Conservation (phyloP, 2,329 filamentous ascomycete genomes). For the Monilinia aucupariae region DNA sequence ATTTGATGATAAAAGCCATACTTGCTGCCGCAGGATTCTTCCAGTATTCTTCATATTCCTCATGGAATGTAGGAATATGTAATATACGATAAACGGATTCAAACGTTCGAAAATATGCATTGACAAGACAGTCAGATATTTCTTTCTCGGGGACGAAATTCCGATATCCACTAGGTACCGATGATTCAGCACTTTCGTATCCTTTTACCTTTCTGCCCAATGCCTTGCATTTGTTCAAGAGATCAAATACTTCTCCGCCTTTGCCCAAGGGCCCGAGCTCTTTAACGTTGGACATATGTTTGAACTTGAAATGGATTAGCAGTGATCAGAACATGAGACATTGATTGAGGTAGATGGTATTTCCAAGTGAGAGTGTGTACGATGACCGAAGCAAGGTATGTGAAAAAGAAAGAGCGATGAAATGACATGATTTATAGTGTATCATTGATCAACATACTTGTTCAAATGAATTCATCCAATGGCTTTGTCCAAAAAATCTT, state of each 20-base stretch:
- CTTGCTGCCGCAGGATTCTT: conserved; percentile 22
- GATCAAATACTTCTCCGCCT: conserved; percentile 8
- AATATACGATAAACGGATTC: conserved; percentile 42
- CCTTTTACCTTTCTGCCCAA: conserved; percentile 18
- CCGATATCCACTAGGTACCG: conserved; percentile 10
- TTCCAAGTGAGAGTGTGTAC: not conserved
- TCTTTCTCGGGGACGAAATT: conserved; percentile 17
- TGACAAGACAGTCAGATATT: conserved; percentile 35
- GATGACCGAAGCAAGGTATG: not conserved
- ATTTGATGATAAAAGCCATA: conserved; percentile 19
- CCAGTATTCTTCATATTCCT: conserved; percentile 41
- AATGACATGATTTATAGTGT: not conserved
- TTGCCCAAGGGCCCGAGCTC: conserved; percentile 8
- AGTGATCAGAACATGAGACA: not conserved
- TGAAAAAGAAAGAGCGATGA: not conserved
- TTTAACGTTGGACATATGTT: conserved; percentile 13
- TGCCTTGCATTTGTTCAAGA: conserved; percentile 22
- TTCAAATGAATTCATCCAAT: conserved; percentile 23
- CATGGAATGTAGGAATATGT: conserved; percentile 41
- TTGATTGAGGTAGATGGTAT: not conserved
- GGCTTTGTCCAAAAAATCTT: conserved; percentile 23
- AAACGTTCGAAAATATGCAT: conserved; percentile 40
- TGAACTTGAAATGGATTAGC: conserved; percentile 13
- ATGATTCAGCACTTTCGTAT: conserved; percentile 5
- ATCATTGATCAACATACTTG: conserved; percentile 17